Percentiles rank a stretch among this genome's conserved stretches.
Conservation (phyloP, 83 land plant species). For the Picea abies region DNA sequence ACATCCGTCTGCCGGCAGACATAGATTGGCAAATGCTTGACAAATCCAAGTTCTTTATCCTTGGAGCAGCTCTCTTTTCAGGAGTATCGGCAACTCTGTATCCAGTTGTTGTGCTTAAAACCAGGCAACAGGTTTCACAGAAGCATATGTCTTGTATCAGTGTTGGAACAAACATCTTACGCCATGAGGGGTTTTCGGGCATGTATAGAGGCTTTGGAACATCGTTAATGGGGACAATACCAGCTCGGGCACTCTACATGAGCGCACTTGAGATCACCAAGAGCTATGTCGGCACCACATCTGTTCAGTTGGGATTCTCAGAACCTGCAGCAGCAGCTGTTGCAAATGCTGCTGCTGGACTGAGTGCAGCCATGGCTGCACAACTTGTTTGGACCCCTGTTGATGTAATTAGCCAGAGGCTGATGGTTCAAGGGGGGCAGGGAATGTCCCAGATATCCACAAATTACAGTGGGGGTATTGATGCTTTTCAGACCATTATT, state of each 20-base stretch:
- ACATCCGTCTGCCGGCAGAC: conserved; percentile 75
- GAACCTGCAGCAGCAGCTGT: conserved; percentile 65
- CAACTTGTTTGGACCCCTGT: conserved; percentile 97
- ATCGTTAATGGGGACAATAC: conserved; percentile 89
- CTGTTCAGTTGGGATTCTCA: conserved; percentile 50
- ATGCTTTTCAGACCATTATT: conserved; percentile 74
- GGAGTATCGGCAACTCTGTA: conserved; percentile 79
- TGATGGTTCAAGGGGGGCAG: conserved; percentile 78
- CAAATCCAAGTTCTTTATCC: conserved; percentile 82
- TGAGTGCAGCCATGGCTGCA: conserved; percentile 86
- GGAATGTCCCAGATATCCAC: conserved; percentile 15
- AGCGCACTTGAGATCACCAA: conserved; percentile 79
- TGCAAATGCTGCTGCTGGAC: conserved; percentile 81
- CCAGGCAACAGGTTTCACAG: conserved; percentile 65
- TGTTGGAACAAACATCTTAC: conserved; percentile 45
- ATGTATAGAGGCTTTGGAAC: conserved; percentile 90
- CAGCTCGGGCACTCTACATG: conserved; percentile 94
- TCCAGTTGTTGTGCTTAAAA: conserved; percentile 82
- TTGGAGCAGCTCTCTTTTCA: conserved; percentile 85
- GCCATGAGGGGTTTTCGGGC: conserved; percentile 65
- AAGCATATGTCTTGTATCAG: conserved; percentile 38
- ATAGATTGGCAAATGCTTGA: conserved; percentile 92
- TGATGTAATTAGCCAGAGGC: conserved; percentile 88
- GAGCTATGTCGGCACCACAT: conserved; percentile 55
- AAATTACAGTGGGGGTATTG: conserved; percentile 67